A percentile compares a stretch with the other conserved stretches of the same genome.
These are phyloP conservation scores for Colletotrichum sp. DNA, from an alignment of 2,329 filamentous ascomycete species.

Conservation along the genomic window DNA sequence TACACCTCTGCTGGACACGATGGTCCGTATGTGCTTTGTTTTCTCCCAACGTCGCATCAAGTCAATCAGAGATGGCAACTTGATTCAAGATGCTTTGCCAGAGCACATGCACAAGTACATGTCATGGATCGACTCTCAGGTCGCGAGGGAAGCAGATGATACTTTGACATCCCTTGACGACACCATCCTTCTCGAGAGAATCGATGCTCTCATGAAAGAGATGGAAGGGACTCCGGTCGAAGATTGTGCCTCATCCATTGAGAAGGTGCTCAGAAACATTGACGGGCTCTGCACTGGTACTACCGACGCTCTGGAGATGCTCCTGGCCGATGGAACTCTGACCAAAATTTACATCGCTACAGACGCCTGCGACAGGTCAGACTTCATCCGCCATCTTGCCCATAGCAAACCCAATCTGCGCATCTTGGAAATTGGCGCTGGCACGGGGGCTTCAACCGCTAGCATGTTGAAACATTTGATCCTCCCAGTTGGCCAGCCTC, in stretches of 20 bases:
- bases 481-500: not conserved
- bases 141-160: too few species aligned
- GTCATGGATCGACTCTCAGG: too few species aligned
- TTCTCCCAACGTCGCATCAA: slow-evolving; percentile 22
- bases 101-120: too few species aligned
- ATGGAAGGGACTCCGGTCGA: not conserved
- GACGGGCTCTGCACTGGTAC: not conserved
- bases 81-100: not conserved
- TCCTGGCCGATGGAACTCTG: not conserved
- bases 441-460: not conserved
- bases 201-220: not conserved
- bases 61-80: slow-evolving; percentile 29
- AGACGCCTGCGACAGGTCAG: not conserved
- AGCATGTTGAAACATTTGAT: not conserved
- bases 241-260: not conserved
- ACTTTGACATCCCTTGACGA: too few species aligned
- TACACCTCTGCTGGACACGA: slow-evolving; percentile 28
- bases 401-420: not conserved
- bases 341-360: not conserved
- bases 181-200: not conserved
- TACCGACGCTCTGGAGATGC: not conserved
- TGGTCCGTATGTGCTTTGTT: slow-evolving; percentile 32
- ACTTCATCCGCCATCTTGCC: not conserved
- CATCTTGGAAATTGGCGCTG: slow-evolving; percentile 12
- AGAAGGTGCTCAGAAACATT: not conserved